Base-by-base conservation (phyloP, 352 stramenopile species). In the Phytophthora ohioensis region DNA sequence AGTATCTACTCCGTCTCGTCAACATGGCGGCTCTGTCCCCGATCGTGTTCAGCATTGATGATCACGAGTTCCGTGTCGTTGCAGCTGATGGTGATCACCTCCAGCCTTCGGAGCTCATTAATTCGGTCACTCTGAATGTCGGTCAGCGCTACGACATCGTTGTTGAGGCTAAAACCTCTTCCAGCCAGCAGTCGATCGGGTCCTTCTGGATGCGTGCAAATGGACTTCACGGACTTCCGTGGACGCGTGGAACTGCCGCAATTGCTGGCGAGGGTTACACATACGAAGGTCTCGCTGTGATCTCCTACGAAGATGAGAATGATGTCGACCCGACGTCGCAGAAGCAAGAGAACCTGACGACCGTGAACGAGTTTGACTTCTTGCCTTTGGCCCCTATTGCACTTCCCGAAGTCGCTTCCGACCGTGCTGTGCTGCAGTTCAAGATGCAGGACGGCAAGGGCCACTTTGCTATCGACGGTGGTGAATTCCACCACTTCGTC, bases 31-130 rank as follows among this genome's bases (percentile, higher is more conserved):
- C 71, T 3, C 47, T 84, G 47, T 68, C 77, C 6, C 58, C 73
- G 30, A 72, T 80, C 48, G 58, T 71, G 8, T 75, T 84, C 53
- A 84, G 77, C 51, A 73, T 84, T 17, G 77, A 84, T 38, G 67
- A 66, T 13, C 77, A 84, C 47, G 53, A 68, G 30, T 78, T 84
- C 47, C 65, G 41, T 4, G 77, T 84, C 9, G 61, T 84, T 47
- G 68, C 73, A 32, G 64, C 68, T 27, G 77, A 84, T 31, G 60
- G 65, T 7, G 70, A 80, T 11, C 36, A 59, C 4, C 66, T 84
- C 11, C 34, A 77, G 52, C 67, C 77, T 10, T 78, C 71, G 5
- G 30, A 71, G 11, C 57, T 68, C 4, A 64, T 81, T 30, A 84
- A 70, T 46, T 73, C 62, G 2, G 32, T 84, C 21, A 47, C 36